phyloP scores from a whole-genome alignment of 2,329 filamentous ascomycete genomes.

The Aspergillus fumigatus region DNA sequence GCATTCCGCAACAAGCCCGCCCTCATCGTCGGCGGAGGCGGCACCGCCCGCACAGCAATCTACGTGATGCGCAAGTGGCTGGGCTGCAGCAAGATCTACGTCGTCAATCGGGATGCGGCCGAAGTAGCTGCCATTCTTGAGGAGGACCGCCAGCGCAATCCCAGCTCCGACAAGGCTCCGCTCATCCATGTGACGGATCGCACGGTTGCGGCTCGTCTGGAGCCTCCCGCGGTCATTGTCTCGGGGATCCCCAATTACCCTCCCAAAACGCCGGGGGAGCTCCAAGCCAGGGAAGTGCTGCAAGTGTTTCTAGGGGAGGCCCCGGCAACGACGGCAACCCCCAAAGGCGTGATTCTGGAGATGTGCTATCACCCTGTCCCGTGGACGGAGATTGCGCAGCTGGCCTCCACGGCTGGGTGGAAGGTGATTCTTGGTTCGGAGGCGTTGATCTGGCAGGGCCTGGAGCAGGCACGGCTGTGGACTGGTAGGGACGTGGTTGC shows the following conservation, averaged over 20 bases:
- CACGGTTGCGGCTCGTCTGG: constrained; percentile 55
- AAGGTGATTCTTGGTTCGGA: constrained; percentile 71
- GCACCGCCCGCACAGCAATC: constrained; percentile 71
- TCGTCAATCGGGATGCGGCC: constrained; percentile 66
- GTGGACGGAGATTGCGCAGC: constrained; percentile 60
- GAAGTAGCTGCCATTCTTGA: constrained; percentile 65
- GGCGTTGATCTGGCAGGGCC: constrained; percentile 70
- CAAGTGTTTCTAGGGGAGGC: constrained; percentile 30
- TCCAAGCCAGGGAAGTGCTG: constrained; percentile 53
- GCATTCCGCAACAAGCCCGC: constrained; percentile 53
- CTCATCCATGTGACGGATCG: constrained; percentile 59
- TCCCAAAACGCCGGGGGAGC: constrained; percentile 62
- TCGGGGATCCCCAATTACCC: constrained; percentile 72
- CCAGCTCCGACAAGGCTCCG: constrained; percentile 31
- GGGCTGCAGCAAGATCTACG: constrained; percentile 63
- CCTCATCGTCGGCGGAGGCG: constrained; percentile 72
- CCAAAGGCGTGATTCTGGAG: constrained; percentile 67
- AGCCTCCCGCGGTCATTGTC: constrained; percentile 63
- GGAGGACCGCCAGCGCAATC: constrained; percentile 58
- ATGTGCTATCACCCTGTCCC: constrained; percentile 79
- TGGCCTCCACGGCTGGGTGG: constrained; percentile 63
- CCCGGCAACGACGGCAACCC: constrained; percentile 10
- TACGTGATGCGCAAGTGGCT: constrained; percentile 71
- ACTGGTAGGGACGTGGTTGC: constrained; percentile 57
- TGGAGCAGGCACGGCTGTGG: constrained; percentile 63